Base-by-base conservation (phyloP, 2,329 filamentous ascomycete genomes). In the Coleophoma eucalyptorum region DNA sequence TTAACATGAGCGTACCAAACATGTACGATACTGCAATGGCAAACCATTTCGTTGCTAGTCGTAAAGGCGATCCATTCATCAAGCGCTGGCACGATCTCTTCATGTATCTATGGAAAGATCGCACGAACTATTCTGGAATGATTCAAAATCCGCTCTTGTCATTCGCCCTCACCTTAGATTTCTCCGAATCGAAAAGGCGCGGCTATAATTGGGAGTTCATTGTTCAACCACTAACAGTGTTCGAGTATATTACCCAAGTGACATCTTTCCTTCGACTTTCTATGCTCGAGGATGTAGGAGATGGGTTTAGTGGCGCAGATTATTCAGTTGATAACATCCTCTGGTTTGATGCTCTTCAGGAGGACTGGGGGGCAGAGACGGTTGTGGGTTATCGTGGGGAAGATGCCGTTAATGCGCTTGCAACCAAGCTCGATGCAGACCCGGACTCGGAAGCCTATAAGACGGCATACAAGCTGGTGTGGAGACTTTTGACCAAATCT, bases 31-130 rank as follows among this genome's bases (percentile, higher is more conserved):
- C 45, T 4, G 18, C 18, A n/a, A 61, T 60, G 44, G 58, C 50
- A 11, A 77, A 77, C 47, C 68, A 71, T 44, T 75, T 76, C 53
- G 65, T 77, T 12, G 70, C 71, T 2, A 60, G 67, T 2, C 67
- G 72, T 35, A 69, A 69, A 34, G 67, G 67, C 10, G 71, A 75
- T 48, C 59, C 61, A 0, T 75, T 77, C 52, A 71, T 77, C 50
- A 70, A 68, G 55, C 65, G 61, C 50, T 75, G 72, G 72, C 66
- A 72, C 50, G 63, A 69, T 12, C 62, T 68, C 13, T 72, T 68
- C 51, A 49, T 61, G 43, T 53, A 64, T 5, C 56, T 72, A 8
- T 72, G 71, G 70, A 58, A 65, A 16, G 66, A 62, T 3, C 56
- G 43, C 4, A 67, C 65, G 13, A 66, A 66, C 47, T 55, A 57